A percentile compares a stretch with the other conserved stretches of the same genome.
Conservation (phyloP, 208 protist genomes). For the Acanthamoeba quina region DNA sequence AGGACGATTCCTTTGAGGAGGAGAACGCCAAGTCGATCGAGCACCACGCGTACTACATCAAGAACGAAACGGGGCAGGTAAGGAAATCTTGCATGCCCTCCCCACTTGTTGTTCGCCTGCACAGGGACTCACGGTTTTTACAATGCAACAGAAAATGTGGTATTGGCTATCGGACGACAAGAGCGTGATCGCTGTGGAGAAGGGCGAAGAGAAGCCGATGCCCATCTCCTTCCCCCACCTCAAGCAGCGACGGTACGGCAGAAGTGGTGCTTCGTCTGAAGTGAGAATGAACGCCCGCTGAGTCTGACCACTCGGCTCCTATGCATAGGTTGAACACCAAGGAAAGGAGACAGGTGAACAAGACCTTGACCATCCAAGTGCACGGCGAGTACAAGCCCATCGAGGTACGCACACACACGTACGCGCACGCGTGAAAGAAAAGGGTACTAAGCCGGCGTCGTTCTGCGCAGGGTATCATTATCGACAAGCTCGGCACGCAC, state of each 20-base stretch:
- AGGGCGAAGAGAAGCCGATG: constrained; percentile 32
- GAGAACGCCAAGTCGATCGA: constrained; percentile 40
- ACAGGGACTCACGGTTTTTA: background rate
- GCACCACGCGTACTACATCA: constrained; percentile 67
- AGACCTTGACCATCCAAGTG: constrained; percentile 58
- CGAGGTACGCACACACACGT: background rate
- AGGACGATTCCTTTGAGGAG: constrained; percentile 49
- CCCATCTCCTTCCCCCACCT: constrained; percentile 53
- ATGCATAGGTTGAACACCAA: constrained; percentile 23
- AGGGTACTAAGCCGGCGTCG: background rate
- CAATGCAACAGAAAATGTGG: constrained; percentile 10
- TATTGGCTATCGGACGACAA: constrained; percentile 66
- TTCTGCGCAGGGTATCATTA: background rate
- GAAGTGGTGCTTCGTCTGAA: background rate
- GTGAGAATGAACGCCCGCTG: background rate
- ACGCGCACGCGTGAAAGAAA: no score
- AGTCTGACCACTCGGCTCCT: background rate
- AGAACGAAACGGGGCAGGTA: constrained; percentile 66
- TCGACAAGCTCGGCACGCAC: constrained; percentile 44
- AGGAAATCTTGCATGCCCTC: background rate
- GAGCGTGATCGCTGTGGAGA: constrained; percentile 4
- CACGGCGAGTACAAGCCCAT: constrained; percentile 66
- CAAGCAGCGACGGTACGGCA: constrained; percentile 35
- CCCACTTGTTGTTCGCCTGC: background rate
- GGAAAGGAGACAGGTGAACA: background rate